These are phyloP conservation scores for Starmerella gropengiesseri DNA, from an alignment of 805 yeast genomes.

Conservation along the genomic window DNA sequence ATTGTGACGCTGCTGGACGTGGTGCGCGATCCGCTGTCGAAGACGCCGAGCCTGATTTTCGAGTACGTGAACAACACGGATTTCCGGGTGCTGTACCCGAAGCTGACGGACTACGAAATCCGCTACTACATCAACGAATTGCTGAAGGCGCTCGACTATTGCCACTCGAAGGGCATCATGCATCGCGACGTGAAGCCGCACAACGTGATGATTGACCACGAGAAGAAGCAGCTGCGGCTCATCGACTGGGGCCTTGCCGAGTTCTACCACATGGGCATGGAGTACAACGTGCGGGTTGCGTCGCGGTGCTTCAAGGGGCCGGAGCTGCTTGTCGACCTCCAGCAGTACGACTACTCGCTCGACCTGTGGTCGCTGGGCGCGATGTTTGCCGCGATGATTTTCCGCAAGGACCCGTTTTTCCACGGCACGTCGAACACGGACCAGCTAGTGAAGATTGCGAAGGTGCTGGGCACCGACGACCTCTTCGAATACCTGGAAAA, in stretches of 20 bases:
- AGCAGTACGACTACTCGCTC: conserved; percentile 76
- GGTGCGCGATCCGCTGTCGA: conserved; percentile 66
- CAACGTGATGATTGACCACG: conserved; percentile 85
- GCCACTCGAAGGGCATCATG: conserved; percentile 90
- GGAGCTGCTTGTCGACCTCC: conserved; percentile 69
- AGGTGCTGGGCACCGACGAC: conserved; percentile 76
- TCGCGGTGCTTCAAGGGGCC: conserved; percentile 89
- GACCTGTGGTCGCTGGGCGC: conserved; percentile 91
- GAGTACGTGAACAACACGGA: conserved; percentile 79
- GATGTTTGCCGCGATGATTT: conserved; percentile 78
- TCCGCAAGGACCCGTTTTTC: conserved; percentile 84
- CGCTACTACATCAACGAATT: conserved; percentile 75
- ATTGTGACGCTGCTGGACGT: conserved; percentile 65
- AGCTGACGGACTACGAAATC: conserved; percentile 62
- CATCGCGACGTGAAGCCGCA: conserved; percentile 93
- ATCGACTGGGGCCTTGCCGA: conserved; percentile 96
- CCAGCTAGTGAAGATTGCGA: conserved; percentile 80
- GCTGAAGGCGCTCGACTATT: conserved; percentile 70
- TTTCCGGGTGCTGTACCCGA: conserved; percentile 76
- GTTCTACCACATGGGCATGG: conserved; percentile 80
- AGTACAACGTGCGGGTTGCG: conserved; percentile 85
- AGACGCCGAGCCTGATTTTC: conserved; percentile 81
- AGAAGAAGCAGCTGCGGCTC: conserved; percentile 46
- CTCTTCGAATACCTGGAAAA: conserved; percentile 53
- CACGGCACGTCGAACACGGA: conserved; percentile 87